Base-by-base conservation (phyloP, 2,329 filamentous ascomycete genomes). In the Thermomyces lanuginosus region DNA sequence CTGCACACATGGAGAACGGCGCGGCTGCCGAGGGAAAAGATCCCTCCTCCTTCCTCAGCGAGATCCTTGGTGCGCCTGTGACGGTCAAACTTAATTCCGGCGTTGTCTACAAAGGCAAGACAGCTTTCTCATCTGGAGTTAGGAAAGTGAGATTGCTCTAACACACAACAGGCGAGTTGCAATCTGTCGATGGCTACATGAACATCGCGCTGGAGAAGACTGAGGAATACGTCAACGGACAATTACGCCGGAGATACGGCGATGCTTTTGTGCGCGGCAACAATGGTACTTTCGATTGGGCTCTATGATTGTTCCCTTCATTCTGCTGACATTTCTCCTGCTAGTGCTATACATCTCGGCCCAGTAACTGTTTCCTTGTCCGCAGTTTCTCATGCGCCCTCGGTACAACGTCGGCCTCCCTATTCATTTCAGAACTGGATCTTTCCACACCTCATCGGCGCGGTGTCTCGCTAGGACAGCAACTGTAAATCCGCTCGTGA, bases 171-270 rank as follows among this genome's bases (percentile, higher is more conserved):
- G 86, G 89, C 41, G 83, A 93, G 51, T 68, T 95, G 19, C 84
- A 95, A 52, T 92, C 84, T 1, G 86, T 98, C 26, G 89, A 98
- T 54, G 89, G 89, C 27, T 98, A 95, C 60, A 98, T 98, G 89
- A 98, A 98, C 60, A 93, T 98, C 51, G 86, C 89, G 8, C 69
- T 98, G 16, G 89, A 98, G 56, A 89, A 92, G 59, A 92, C 83
- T 11, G 76, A 81, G 38, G 89, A 98, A 58, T 83, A 76, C 42
- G 77, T 93, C 40, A 77, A 92, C 46, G 86, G 84, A 21, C 69
- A 73, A 37, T 72, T 86, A 56, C 69, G 78, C 43, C 69, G 80
- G 44, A 78, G 70, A 29, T 93, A 92, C 50, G 86, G 86, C 5
- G 86, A 95, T 62, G 82, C 86, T 4, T 95, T 95, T 52, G 79